Conservation (phyloP, 129 eudicot genomes). For the Artemisia tridentata region DNA sequence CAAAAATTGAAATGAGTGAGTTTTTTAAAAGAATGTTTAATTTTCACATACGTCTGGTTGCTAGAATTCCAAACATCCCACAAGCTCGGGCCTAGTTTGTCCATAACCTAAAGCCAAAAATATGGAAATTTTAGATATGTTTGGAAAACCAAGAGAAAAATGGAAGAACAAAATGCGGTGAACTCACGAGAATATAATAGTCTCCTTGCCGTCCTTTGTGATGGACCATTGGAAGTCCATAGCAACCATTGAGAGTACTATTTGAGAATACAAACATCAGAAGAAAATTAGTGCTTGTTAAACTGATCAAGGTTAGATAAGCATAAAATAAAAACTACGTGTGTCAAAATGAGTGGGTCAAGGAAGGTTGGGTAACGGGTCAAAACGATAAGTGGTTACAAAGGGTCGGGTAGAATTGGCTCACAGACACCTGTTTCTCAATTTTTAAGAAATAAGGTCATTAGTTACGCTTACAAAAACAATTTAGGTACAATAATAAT, state of each 20-base stretch:
- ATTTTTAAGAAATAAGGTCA: too few species aligned
- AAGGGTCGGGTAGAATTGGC: too few species aligned
- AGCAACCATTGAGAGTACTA: conserved; percentile 77
- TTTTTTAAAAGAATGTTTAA: neutral
- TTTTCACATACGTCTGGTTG: conserved; percentile 44
- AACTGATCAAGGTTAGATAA: too few species aligned
- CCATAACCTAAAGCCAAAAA: conserved; percentile 65
- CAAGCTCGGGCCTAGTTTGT: conserved; percentile 89
- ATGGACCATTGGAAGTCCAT: conserved; percentile 85
- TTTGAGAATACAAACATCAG: neutral
- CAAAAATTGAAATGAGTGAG: neutral
- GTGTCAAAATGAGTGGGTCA: too few species aligned
- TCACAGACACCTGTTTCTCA: too few species aligned
- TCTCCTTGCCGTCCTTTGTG: conserved; percentile 92
- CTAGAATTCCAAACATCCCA: conserved; percentile 96
- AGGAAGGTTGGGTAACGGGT: too few species aligned
- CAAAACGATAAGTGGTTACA: too few species aligned
- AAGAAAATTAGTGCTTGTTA: too few species aligned
- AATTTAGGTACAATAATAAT: too few species aligned
- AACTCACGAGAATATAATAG: conserved; percentile 77
- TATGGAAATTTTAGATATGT: neutral
- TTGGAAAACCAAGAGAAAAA: neutral
- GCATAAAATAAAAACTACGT: too few species aligned
- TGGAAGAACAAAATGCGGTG: neutral
- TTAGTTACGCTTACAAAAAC: too few species aligned